A percentile compares a stretch with the other conserved stretches of the same genome.
Conservation (phyloP, 768 basidiomycete genomes). For the Agrocybe praecox region DNA sequence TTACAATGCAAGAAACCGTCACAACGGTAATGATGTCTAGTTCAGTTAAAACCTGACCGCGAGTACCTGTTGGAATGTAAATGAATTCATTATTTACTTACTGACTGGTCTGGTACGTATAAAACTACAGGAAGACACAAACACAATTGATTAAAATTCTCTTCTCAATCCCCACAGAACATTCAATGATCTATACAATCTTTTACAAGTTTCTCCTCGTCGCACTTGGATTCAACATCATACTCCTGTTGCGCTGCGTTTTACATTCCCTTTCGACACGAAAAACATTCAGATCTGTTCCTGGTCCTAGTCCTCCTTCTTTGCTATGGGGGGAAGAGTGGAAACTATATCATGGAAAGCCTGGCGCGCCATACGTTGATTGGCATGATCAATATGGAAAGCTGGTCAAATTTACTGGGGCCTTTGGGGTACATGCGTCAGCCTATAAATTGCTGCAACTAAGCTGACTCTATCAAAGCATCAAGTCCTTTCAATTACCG, state of each 20-base stretch:
- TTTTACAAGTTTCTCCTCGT: constrained; percentile 27
- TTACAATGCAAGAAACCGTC: no score
- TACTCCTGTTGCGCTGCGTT: constrained; percentile 33
- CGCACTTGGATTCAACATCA: constrained; percentile 27
- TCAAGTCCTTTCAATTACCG: constrained; percentile 59
- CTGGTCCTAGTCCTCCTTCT: constrained; percentile 52
- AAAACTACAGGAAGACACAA: no score
- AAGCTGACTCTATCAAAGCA: constrained; percentile 36
- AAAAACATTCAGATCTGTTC: constrained; percentile 43
- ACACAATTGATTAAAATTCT: background rate
- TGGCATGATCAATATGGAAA: constrained; percentile 60
- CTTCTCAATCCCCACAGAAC: background rate
- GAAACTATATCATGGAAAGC: constrained; percentile 52
- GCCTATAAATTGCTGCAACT: background rate
- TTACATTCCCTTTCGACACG: constrained; percentile 34
- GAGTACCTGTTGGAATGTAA: no score
- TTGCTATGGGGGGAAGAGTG: constrained; percentile 67
- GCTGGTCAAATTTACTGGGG: constrained; percentile 56
- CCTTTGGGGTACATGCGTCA: constrained; percentile 48
- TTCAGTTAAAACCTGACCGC: no score
- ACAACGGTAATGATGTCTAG: no score
- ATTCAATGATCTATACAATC: constrained; percentile 25
- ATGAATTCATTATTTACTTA: background rate
- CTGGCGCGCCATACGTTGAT: constrained; percentile 51
- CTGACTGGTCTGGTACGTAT: background rate